phyloP scores from a whole-genome alignment of 805 yeast genomes.

The Hanseniaspora osmophila region DNA sequence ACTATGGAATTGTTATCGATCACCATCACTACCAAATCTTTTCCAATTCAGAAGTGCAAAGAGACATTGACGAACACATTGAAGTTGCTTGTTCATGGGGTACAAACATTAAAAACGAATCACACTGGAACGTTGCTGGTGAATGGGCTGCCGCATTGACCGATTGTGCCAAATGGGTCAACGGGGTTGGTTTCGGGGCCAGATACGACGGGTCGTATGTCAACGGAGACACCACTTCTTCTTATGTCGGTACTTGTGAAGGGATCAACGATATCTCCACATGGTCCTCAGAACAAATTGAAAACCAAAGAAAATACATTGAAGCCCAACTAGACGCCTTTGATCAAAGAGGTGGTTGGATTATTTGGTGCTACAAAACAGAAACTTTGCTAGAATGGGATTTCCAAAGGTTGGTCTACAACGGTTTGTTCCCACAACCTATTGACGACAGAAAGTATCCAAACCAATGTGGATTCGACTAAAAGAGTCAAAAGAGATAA shows the following conservation, averaged over 20 bases:
- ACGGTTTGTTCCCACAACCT: slow-evolving; percentile 72
- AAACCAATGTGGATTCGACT: slow-evolving; percentile 40
- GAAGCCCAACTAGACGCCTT: slow-evolving; percentile 88
- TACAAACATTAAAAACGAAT: slow-evolving; percentile 29
- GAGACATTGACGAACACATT: slow-evolving; percentile 50
- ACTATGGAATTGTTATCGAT: slow-evolving; percentile 62
- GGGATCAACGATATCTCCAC: slow-evolving; percentile 29
- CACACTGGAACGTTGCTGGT: slow-evolving; percentile 68
- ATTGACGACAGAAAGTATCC: slow-evolving; percentile 52
- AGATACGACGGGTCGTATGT: slow-evolving; percentile 54
- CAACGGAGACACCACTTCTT: slow-evolving; percentile 19
- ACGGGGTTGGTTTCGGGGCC: slow-evolving; percentile 75
- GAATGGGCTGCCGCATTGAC: slow-evolving; percentile 90
- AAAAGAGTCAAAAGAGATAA: not conserved
- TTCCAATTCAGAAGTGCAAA: slow-evolving; percentile 42
- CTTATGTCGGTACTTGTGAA: slow-evolving; percentile 49
- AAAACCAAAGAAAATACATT: slow-evolving; percentile 49
- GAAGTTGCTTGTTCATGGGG: slow-evolving; percentile 40
- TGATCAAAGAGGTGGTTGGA: slow-evolving; percentile 71
- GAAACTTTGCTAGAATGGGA: slow-evolving; percentile 82
- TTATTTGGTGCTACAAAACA: slow-evolving; percentile 89
- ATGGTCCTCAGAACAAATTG: slow-evolving; percentile 48
- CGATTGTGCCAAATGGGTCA: slow-evolving; percentile 80
- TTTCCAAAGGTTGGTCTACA: slow-evolving; percentile 39
- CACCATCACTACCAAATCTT: slow-evolving; percentile 90